Percentiles rank a stretch among this genome's conserved stretches.
phyloP scores from a whole-genome alignment of 108 stramenopile species.

The Aurantiochytrium sp. region DNA sequence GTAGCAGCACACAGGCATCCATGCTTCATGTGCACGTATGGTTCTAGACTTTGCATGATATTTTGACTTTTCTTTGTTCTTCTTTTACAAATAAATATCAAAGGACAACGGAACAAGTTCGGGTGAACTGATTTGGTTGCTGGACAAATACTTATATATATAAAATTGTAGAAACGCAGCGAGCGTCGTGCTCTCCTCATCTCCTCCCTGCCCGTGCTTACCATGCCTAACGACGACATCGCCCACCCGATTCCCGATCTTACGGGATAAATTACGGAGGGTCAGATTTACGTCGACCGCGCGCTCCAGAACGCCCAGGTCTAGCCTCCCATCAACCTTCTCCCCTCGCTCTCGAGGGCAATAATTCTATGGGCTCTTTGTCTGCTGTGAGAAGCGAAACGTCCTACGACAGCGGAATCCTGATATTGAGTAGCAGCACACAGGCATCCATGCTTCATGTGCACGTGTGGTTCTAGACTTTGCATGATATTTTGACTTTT shows the following conservation, averaged over 20 bases:
- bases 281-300: conserved; percentile 96
- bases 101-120: no score
- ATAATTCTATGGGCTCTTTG: neutral
- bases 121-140: no score
- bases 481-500: no score
- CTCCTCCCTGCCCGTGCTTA: conserved; percentile 97
- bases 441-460: conserved; percentile 1
- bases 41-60: neutral
- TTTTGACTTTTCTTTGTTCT: no score
- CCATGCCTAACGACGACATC: conserved; percentile 99
- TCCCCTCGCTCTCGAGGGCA: conserved; percentile 68
- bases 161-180: no score
- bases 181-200: no score
- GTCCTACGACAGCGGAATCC: neutral
- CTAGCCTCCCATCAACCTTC: conserved; percentile 99
- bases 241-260: conserved; percentile 99
- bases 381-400: neutral
- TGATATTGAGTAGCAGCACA: conserved; percentile 11
- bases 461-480: neutral
- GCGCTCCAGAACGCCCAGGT: conserved; percentile 94
- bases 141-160: no score
- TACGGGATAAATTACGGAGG: conserved; percentile 99
- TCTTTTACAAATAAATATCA: no score
- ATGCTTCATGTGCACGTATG: neutral
- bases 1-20: conserved; percentile 1